Percentiles rank a stretch among this genome's conserved stretches.
Conservation (phyloP, 2,329 filamentous ascomycete species). For the Teratosphaeria destructans region DNA sequence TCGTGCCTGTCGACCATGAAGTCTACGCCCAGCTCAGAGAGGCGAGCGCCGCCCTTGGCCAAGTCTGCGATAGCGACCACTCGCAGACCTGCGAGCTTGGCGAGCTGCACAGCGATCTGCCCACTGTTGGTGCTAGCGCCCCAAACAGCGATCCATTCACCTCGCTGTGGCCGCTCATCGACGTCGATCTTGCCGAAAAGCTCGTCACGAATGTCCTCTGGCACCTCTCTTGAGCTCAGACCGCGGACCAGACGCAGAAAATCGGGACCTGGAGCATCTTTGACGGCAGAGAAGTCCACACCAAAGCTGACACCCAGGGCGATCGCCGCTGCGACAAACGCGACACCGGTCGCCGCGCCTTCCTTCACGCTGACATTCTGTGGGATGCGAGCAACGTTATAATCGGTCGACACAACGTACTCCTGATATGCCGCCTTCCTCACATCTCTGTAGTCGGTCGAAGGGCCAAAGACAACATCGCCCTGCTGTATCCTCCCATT, state of each 20-base stretch:
- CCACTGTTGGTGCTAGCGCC: constrained; percentile 66
- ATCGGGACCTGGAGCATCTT: constrained; percentile 44
- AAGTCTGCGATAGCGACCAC: constrained; percentile 58
- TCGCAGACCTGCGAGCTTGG: constrained; percentile 53
- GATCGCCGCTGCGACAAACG: constrained; percentile 58
- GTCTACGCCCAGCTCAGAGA: constrained; percentile 47
- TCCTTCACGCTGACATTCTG: constrained; percentile 41
- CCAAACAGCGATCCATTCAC: constrained; percentile 67
- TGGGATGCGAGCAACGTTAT: constrained; percentile 55
- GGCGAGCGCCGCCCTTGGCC: constrained; percentile 52
- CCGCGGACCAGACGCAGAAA: constrained; percentile 42
- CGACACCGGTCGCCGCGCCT: constrained; percentile 57
- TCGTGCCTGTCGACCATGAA: constrained; percentile 60
- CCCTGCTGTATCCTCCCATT: constrained; percentile 41
- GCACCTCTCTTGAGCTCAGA: constrained; percentile 40
- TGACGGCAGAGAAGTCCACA: constrained; percentile 47
- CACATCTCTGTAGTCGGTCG: constrained; percentile 63
- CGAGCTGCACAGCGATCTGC: constrained; percentile 56
- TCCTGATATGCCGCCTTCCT: constrained; percentile 64
- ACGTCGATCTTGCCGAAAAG: constrained; percentile 46
- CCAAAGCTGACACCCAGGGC: constrained; percentile 61
- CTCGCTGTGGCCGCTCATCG: constrained; percentile 44
- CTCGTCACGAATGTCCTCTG: constrained; percentile 53
- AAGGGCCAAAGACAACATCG: constrained; percentile 53
- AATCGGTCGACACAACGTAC: constrained; percentile 54